Evolutionary conservation across 345 rosid species (phyloP), one percentile per base, ranked within the genome.

Genomic region (Conringia planisiliqua): DNA sequence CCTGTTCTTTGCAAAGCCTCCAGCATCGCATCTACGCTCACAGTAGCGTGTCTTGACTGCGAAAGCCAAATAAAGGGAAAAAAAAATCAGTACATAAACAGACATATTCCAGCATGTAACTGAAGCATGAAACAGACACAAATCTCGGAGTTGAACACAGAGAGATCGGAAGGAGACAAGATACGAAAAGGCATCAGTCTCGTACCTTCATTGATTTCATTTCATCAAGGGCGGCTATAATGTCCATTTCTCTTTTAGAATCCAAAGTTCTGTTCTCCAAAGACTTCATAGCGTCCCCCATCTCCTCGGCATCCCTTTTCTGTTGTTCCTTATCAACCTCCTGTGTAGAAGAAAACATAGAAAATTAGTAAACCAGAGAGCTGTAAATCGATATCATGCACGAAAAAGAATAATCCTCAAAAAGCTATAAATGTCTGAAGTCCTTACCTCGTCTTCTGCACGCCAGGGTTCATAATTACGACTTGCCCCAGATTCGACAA

Each of bases 381-480:
- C 13, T 55, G 20, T 33, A 22, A 4, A 4, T 10, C 56, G 40
- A 17, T 9, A 62, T 29, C 61, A 22, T 14, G 26, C 26, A 12
- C 29, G 14, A 27, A 18, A 43, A 9, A 27, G 33, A 9, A 0
- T 1, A 36, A 71, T 2, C 61, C 35, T 48, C 62, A 26, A 57
- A 57, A 35, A 55, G 71, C 32, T 32, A 48, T 20, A 51, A 12
- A 30, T 16, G 65, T 76, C 27, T 54, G 27, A 62, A 46, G 29
- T 33, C 42, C 38, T 54, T 56, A 86, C 96, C 92, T 89, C 99
- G 61, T 95, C 99, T 79, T 83, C 90, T 0, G 89, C 92, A 47
- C 98, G 92, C 99, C 99, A 92, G 18, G 99, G 99, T 72, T 95
- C 99, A 22, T 85, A 95, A 79, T 95, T 95, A 32, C 98, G 76